Evolutionary conservation across 345 rosid species (phyloP).

Genomic region (Eucalyptus sp.): DNA sequence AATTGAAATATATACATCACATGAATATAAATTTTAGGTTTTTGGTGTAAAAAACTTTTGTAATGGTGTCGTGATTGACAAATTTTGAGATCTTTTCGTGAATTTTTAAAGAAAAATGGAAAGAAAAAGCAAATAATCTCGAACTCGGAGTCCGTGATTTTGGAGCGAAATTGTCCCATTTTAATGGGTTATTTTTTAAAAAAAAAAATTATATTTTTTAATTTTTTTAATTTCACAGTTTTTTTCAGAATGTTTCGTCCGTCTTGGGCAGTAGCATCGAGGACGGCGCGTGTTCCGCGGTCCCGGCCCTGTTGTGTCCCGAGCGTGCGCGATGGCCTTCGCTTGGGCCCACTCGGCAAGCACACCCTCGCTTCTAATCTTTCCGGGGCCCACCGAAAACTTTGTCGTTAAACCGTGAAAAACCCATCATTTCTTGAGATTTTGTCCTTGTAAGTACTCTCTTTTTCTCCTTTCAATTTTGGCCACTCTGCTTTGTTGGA

Average conservation of each 20-base stretch:
- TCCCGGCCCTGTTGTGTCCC: neutral
- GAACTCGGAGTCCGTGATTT: neutral
- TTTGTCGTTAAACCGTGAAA: neutral
- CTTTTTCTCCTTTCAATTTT: neutral
- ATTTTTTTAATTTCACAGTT: neutral
- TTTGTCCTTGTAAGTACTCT: neutral
- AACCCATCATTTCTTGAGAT: neutral
- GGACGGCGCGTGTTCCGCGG: neutral
- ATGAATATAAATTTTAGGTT: too few species aligned
- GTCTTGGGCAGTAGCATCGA: neutral
- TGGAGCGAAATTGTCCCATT: neutral
- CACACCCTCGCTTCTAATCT: neutral
- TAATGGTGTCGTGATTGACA: too few species aligned
- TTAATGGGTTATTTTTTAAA: fast-evolving
- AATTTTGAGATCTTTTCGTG: too few species aligned
- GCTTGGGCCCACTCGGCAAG: neutral
- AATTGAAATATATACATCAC: fast-evolving
- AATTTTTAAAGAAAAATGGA: neutral
- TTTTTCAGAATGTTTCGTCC: neutral
- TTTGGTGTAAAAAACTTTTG: too few species aligned
- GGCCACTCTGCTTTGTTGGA: neutral
- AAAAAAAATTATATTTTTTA: fast-evolving
- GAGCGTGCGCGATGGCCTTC: neutral
- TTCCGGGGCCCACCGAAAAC: neutral
- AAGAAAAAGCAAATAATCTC: neutral